A percentile compares a stretch with the other conserved stretches of the same genome.
phyloP scores from a whole-genome alignment of 306 rosid species.

The Castanea crenata region DNA sequence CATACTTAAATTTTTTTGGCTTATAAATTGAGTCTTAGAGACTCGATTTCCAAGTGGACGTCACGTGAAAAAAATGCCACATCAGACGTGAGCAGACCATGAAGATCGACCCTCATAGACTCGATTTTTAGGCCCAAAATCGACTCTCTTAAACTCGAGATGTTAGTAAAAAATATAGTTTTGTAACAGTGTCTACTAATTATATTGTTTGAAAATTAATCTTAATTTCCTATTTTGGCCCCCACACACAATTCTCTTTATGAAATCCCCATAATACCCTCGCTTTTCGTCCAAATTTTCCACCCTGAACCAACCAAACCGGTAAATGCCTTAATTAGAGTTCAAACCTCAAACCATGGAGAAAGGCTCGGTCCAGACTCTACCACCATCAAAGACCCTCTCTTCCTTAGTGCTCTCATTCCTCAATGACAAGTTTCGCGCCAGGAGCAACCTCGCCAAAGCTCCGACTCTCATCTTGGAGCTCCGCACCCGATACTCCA shows the following conservation, averaged over 20 bases:
- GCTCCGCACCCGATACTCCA: slow-evolving; percentile 55
- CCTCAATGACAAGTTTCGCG: slow-evolving; percentile 47
- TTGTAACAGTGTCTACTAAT: no score
- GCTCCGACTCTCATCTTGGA: slow-evolving; percentile 53
- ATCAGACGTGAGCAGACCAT: no score
- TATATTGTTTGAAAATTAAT: no score
- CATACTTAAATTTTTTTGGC: no score
- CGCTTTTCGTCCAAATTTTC: not conserved
- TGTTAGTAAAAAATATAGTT: no score
- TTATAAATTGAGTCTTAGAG: no score
- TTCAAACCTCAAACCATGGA: slow-evolving; percentile 25
- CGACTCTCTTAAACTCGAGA: no score
- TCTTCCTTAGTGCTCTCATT: slow-evolving; percentile 55
- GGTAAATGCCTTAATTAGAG: not conserved
- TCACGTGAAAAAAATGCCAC: no score
- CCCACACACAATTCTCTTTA: not conserved
- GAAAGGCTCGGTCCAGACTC: slow-evolving; percentile 29
- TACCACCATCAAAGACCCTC: slow-evolving; percentile 52
- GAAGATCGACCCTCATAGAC: no score
- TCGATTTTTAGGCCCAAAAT: no score
- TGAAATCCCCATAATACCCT: slow-evolving; percentile 21
- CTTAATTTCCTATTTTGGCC: no score
- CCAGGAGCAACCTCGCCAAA: slow-evolving; percentile 30
- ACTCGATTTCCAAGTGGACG: no score
- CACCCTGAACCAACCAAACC: not conserved